A percentile compares a stretch with the other conserved stretches of the same genome.
Evolutionary conservation across 2,329 filamentous ascomycete species (phyloP).

Genomic region (Botrytis hyacinthi): DNA sequence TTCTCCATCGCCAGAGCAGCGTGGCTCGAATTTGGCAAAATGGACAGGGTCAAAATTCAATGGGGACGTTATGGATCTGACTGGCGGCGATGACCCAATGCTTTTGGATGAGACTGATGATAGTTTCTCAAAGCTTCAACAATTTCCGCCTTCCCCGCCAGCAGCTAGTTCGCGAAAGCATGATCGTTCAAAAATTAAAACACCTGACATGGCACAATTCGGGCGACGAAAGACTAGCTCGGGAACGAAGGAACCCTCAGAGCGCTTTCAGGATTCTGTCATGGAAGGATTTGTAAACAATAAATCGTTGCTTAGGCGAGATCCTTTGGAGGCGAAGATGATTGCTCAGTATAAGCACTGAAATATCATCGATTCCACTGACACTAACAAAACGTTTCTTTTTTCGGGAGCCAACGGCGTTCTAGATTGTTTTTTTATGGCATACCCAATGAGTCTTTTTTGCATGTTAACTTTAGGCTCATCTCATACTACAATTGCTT

Average conservation of each 20-base stretch:
- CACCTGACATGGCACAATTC: background rate
- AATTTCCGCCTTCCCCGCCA: background rate
- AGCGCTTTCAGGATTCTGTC: background rate
- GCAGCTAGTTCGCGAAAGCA: background rate
- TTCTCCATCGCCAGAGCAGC: background rate
- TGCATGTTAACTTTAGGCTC: background rate
- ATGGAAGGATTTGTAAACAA: background rate
- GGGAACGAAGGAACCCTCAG: background rate
- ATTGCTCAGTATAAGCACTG: constrained; percentile 1
- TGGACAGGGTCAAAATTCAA: background rate
- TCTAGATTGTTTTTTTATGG: background rate
- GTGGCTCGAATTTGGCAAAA: background rate
- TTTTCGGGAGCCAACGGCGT: background rate
- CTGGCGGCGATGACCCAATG: constrained; percentile 10
- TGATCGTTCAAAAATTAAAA: background rate
- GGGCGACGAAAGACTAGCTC: background rate
- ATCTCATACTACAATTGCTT: background rate
- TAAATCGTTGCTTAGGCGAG: background rate
- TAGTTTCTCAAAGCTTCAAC: background rate
- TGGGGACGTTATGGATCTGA: constrained; percentile 11
- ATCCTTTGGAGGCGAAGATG: background rate
- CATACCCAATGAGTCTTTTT: constrained; percentile 13
- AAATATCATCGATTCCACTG: background rate
- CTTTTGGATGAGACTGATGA: background rate
- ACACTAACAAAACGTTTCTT: background rate